These are phyloP conservation scores for Lipomyces yamadae DNA, from an alignment of 805 yeast genomes.

Conservation along the genomic window DNA sequence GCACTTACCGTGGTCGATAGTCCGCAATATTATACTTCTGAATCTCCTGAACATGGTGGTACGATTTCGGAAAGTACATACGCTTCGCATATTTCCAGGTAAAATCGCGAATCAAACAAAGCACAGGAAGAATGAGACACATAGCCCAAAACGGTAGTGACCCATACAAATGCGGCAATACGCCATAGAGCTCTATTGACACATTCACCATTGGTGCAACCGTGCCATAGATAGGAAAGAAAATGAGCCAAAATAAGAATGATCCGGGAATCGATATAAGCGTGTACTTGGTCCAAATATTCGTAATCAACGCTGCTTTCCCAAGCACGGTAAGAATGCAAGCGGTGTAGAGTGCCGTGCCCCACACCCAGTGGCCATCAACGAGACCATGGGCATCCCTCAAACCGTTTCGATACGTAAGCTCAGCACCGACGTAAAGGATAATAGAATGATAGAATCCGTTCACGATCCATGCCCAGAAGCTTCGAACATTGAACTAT, in stretches of 20 bases:
- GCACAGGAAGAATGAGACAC: constrained; percentile 70
- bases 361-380: constrained; percentile 94
- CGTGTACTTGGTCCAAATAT: constrained; percentile 94
- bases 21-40: constrained; percentile 94
- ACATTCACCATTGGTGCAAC: constrained; percentile 84
- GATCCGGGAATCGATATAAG: constrained; percentile 95
- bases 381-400: constrained; percentile 65
- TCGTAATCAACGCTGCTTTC: constrained; percentile 90
- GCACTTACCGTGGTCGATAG: constrained; percentile 73
- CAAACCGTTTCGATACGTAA: constrained; percentile 71
- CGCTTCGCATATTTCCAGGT: constrained; percentile 94
- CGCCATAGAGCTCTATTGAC: constrained; percentile 84
- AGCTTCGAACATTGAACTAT: constrained; percentile 78
- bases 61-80: constrained; percentile 87
- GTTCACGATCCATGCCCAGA: constrained; percentile 97
- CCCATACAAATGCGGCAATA: constrained; percentile 74
- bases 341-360: constrained; percentile 84
- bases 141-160: constrained; percentile 83
- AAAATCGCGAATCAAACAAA: constrained; percentile 85
- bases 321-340: constrained; percentile 89
- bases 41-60: constrained; percentile 94
- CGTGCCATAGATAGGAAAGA: constrained; percentile 84
- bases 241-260: constrained; percentile 75
- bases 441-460: constrained; percentile 94
- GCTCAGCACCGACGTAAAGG: constrained; percentile 71